A percentile compares a stretch with the other conserved stretches of the same genome.
Conservation (phyloP, 441 rosid genomes). For the Aquilaria agallochum region DNA sequence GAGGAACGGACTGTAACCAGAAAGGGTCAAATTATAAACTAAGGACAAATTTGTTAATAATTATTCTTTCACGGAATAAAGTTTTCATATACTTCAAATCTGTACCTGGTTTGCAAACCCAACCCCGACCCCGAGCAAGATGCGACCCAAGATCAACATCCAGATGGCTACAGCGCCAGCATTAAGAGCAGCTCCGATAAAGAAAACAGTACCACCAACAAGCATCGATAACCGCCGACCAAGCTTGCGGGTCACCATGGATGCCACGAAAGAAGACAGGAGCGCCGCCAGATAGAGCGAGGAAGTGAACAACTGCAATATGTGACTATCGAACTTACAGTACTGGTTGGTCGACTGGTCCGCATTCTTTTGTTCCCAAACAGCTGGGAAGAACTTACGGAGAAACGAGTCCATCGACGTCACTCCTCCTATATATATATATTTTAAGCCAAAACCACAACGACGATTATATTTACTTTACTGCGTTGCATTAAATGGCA, state of each 20-base stretch:
- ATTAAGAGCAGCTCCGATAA: constrained; percentile 68
- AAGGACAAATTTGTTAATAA: too few species aligned
- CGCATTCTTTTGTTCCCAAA: constrained; percentile 43
- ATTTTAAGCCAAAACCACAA: background rate
- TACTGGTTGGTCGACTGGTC: constrained; percentile 52
- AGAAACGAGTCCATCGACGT: constrained; percentile 79
- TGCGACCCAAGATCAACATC: constrained; percentile 84
- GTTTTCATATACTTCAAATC: too few species aligned
- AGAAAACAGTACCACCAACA: constrained; percentile 67
- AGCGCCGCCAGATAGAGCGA: constrained; percentile 86
- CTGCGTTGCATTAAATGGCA: too few species aligned
- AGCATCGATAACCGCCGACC: constrained; percentile 75
- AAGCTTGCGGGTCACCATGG: constrained; percentile 43
- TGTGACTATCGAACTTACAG: constrained; percentile 68
- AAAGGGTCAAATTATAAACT: too few species aligned
- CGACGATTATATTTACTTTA: background rate
- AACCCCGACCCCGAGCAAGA: constrained; percentile 88
- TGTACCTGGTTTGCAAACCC: constrained; percentile 93
- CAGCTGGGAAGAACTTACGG: constrained; percentile 60
- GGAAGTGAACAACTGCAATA: constrained; percentile 79
- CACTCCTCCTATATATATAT: constrained; percentile 62
- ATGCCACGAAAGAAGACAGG: constrained; percentile 53
- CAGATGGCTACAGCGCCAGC: constrained; percentile 54
- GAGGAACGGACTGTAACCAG: constrained; percentile 66
- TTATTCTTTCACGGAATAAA: too few species aligned